A percentile compares a stretch with the other conserved stretches of the same genome.
Evolutionary conservation across 148 eudicot genomes (phyloP).

Genomic region (Fallopia convolvulus): DNA sequence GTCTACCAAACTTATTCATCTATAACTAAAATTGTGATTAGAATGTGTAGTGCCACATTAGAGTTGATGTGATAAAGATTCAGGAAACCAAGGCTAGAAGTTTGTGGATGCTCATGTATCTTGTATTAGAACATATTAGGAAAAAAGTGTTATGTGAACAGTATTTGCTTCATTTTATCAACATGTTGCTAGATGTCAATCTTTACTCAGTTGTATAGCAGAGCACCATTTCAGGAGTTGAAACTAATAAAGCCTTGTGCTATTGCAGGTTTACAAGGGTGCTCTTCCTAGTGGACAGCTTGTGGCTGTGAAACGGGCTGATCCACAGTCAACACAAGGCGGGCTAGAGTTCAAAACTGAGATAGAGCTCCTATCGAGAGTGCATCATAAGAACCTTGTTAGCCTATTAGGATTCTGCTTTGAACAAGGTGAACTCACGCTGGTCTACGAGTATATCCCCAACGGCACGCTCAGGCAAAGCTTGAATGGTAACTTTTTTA

Average conservation of each 20-base stretch:
- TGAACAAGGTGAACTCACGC: slow-evolving; percentile 81
- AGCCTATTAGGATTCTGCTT: slow-evolving; percentile 82
- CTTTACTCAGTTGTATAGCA: too few species aligned
- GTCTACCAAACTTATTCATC: too few species aligned
- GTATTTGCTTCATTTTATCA: background rate
- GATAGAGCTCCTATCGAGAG: slow-evolving; percentile 88
- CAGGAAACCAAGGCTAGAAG: too few species aligned
- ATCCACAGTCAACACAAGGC: slow-evolving; percentile 82
- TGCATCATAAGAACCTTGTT: slow-evolving; percentile 92
- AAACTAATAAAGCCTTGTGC: background rate
- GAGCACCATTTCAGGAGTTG: too few species aligned
- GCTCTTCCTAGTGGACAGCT: slow-evolving; percentile 52
- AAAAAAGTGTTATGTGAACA: background rate
- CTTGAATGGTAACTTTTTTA: slow-evolving; percentile 48
- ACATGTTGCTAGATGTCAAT: background rate
- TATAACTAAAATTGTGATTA: too few species aligned
- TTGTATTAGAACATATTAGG: background rate
- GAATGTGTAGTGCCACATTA: too few species aligned
- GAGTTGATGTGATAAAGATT: too few species aligned
- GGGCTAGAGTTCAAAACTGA: slow-evolving; percentile 92
- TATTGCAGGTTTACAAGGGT: slow-evolving; percentile 72
- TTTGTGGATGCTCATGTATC: background rate
- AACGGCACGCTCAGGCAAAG: slow-evolving; percentile 80
- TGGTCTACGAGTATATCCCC: slow-evolving; percentile 84
- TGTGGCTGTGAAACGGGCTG: slow-evolving; percentile 84